A percentile compares a stretch with the other conserved stretches of the same genome.
Conservation (phyloP, 2,329 filamentous ascomycete genomes). For the Ilyonectria destructans region DNA sequence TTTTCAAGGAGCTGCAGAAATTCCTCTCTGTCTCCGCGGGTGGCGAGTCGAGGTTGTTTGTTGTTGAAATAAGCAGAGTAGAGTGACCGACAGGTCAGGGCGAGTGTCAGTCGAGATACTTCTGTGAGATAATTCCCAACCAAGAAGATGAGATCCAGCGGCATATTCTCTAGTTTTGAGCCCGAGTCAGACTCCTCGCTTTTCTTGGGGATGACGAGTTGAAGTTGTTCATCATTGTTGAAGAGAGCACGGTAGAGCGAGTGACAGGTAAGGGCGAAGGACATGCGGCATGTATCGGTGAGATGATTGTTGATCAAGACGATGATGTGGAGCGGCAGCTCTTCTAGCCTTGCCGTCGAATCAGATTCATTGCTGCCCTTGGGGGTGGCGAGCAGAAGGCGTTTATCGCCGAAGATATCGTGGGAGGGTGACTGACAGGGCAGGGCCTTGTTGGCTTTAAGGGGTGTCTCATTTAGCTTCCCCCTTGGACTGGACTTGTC, state of each 20-base stretch:
- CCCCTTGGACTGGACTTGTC: too few relatives aligned
- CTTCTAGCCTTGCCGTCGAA: too few relatives aligned
- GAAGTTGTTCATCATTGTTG: too few relatives aligned
- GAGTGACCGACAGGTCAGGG: slow-evolving; percentile 23
- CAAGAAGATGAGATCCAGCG: slow-evolving; percentile 17
- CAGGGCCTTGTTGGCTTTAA: too few relatives aligned
- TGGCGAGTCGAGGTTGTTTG: neutral
- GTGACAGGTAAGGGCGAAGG: neutral
- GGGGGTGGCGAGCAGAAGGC: too few relatives aligned
- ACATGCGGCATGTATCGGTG: slow-evolving; percentile 1
- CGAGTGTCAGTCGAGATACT: slow-evolving; percentile 5
- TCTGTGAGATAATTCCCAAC: slow-evolving; percentile 12
- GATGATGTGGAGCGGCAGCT: slow-evolving; percentile 14
- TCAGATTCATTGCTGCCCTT: too few relatives aligned
- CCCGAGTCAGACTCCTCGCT: too few relatives aligned
- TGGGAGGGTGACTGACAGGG: too few relatives aligned
- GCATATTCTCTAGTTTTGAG: neutral
- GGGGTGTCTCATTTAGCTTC: too few relatives aligned
- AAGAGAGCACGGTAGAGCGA: too few relatives aligned
- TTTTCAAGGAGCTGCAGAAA: slow-evolving; percentile 21
- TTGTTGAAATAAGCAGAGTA: neutral
- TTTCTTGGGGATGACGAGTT: too few relatives aligned
- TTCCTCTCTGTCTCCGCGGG: neutral
- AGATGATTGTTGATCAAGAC: slow-evolving; percentile 9
- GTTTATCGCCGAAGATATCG: too few relatives aligned